phyloP scores from a whole-genome alignment of 1,284 basidiomycete genomes.

The Moesziomyces parantarcticus region DNA sequence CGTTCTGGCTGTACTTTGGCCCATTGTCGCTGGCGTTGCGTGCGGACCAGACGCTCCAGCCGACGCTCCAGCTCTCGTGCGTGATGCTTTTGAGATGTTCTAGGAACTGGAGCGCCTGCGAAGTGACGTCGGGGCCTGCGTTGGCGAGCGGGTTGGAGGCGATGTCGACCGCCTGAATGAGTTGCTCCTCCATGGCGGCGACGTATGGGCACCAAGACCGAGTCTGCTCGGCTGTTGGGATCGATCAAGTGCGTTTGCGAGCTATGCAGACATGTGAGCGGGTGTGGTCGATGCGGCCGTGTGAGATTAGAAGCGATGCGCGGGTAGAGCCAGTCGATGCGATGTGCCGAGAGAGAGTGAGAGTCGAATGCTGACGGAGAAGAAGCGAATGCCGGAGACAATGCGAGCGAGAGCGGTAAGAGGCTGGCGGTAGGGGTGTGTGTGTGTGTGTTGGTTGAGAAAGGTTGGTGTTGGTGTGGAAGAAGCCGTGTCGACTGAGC shows the following conservation, averaged over 20 bases:
- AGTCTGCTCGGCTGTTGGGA: neutral
- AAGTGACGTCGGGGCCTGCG: constrained; percentile 72
- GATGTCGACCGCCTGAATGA: constrained; percentile 83
- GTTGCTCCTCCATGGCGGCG: constrained; percentile 70
- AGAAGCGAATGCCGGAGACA: neutral
- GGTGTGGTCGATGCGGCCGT: neutral
- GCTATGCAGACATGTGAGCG: neutral
- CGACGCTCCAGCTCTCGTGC: constrained; percentile 77
- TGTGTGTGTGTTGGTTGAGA: neutral
- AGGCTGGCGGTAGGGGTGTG: neutral
- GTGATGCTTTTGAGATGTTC: constrained; percentile 79
- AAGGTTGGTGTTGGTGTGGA: neutral
- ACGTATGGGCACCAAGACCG: neutral
- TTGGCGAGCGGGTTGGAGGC: constrained; percentile 77
- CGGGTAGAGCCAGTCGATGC: too few relatives aligned
- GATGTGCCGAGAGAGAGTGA: too few relatives aligned
- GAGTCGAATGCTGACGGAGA: neutral
- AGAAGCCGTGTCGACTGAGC: neutral
- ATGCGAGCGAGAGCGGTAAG: neutral
- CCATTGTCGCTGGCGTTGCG: constrained; percentile 72
- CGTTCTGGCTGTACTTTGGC: constrained; percentile 78
- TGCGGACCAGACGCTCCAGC: constrained; percentile 64
- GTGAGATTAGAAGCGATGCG: too few relatives aligned
- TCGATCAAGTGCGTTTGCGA: neutral
- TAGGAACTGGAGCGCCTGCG: constrained; percentile 83